Percentiles rank a stretch among this genome's conserved stretches.
phyloP scores from a whole-genome alignment of 2,329 filamentous ascomycete genomes.

The Chrysoporthe puriensis region DNA sequence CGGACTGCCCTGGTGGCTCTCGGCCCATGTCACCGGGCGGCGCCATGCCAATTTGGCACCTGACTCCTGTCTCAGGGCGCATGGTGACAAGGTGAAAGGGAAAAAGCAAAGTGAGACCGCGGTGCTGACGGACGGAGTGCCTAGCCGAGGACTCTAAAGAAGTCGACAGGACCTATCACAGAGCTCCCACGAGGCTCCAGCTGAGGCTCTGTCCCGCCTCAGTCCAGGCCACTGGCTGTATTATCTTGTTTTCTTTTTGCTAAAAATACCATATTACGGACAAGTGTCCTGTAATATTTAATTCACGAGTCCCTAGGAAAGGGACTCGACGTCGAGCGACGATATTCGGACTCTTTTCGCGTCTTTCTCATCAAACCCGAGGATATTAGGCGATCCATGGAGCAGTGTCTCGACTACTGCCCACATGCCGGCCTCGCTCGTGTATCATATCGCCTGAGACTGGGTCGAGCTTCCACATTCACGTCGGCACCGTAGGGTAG shows the following conservation, averaged over 20 bases:
- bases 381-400: neutral
- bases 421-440: neutral
- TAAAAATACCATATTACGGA: conserved; percentile 14
- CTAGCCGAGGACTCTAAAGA: conserved; percentile 3
- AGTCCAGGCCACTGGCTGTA: neutral
- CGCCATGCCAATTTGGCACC: conserved; percentile 14
- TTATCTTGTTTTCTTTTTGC: conserved; percentile 20
- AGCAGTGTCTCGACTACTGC: conserved; percentile 10
- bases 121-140: neutral
- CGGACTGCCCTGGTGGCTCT: neutral
- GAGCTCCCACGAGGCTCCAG: conserved; percentile 21
- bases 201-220: conserved; percentile 25
- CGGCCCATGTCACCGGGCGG: neutral
- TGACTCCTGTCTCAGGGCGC: conserved; percentile 17
- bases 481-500: neutral
- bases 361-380: neutral
- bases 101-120: conserved; percentile 1
- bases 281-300: neutral
- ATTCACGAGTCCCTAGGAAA: neutral
- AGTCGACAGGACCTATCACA: conserved; percentile 21
- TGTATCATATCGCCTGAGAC: neutral
- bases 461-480: neutral
- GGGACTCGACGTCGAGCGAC: neutral
- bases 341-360: conserved; percentile 4
- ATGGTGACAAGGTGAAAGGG: conserved; percentile 7